A percentile compares a stretch with the other conserved stretches of the same genome.
These are phyloP conservation scores for Solanum arcanum DNA, from an alignment of 257 asterid species.

Conservation along the genomic window DNA sequence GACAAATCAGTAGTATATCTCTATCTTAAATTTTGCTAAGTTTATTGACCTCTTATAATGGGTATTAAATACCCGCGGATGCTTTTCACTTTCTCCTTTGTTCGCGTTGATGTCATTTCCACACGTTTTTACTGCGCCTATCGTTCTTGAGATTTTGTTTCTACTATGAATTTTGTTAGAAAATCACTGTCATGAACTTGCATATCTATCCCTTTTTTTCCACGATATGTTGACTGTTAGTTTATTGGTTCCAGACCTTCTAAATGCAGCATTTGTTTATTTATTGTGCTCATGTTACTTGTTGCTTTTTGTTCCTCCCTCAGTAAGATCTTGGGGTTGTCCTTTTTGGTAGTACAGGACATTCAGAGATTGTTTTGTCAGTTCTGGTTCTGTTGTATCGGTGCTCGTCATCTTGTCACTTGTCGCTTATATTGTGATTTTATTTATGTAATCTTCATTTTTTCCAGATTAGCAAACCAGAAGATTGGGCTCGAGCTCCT, in stretches of 20 bases:
- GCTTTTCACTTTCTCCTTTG: background rate
- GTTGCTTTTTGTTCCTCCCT: background rate
- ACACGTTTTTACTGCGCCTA: background rate
- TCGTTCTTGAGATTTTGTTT: background rate
- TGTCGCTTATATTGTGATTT: background rate
- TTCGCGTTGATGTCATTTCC: background rate
- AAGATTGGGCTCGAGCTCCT: constrained; percentile 53
- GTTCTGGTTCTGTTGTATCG: constrained; percentile 1
- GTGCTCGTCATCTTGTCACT: background rate
- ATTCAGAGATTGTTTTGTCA: background rate
- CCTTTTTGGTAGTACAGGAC: background rate
- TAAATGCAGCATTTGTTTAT: background rate
- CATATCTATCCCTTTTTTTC: background rate
- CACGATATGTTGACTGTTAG: background rate
- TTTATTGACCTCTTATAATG: background rate
- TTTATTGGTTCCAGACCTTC: background rate
- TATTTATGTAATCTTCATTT: constrained; percentile 3
- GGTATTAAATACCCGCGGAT: background rate
- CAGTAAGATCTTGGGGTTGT: background rate
- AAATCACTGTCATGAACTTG: background rate
- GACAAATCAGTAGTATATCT: background rate
- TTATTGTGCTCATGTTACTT: background rate
- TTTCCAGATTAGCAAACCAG: constrained; percentile 76
- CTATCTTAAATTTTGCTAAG: background rate
- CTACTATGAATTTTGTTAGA: background rate